Evolutionary conservation across 768 basidiomycete genomes (phyloP).

Genomic region (Auricularia sp.): DNA sequence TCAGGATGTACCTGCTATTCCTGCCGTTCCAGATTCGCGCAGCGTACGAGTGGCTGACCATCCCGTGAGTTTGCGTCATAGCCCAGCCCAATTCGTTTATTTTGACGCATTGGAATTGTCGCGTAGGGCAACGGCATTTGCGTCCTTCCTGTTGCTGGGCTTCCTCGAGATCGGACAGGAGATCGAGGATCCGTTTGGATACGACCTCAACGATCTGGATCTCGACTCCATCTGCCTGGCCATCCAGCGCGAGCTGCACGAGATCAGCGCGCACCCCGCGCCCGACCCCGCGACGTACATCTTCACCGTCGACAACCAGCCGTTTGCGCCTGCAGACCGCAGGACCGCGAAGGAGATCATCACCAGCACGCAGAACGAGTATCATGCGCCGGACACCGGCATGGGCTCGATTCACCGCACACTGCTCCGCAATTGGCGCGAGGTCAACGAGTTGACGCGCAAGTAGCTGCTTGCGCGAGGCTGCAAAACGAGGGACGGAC

Average conservation of each 20-base stretch:
- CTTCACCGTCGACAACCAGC: constrained; percentile 52
- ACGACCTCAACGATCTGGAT: constrained; percentile 58
- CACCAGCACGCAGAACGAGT: constrained; percentile 23
- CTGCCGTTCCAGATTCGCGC: constrained; percentile 40
- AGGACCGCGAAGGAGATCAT: constrained; percentile 47
- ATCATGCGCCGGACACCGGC: constrained; percentile 22
- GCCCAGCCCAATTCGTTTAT: too few relatives aligned
- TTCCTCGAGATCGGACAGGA: constrained; percentile 64
- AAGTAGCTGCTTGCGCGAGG: not conserved
- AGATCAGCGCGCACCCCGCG: constrained; percentile 57
- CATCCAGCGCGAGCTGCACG: constrained; percentile 58
- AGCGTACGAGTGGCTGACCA: constrained; percentile 37
- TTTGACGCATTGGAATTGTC: not conserved
- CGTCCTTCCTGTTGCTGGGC: constrained; percentile 51
- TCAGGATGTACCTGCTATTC: constrained; percentile 23
- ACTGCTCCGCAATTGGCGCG: constrained; percentile 24
- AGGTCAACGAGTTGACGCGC: constrained; percentile 18
- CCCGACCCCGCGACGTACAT: constrained; percentile 43
- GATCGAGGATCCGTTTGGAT: constrained; percentile 31
- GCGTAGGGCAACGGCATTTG: constrained; percentile 43
- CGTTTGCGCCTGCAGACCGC: constrained; percentile 55
- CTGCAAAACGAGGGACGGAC: not conserved
- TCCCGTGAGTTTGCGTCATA: constrained; percentile 28
- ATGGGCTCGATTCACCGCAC: constrained; percentile 21
- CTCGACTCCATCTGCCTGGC: constrained; percentile 59